Evolutionary conservation across 1,284 basidiomycete species (phyloP).

Genomic region (Leccinum ponderosum): DNA sequence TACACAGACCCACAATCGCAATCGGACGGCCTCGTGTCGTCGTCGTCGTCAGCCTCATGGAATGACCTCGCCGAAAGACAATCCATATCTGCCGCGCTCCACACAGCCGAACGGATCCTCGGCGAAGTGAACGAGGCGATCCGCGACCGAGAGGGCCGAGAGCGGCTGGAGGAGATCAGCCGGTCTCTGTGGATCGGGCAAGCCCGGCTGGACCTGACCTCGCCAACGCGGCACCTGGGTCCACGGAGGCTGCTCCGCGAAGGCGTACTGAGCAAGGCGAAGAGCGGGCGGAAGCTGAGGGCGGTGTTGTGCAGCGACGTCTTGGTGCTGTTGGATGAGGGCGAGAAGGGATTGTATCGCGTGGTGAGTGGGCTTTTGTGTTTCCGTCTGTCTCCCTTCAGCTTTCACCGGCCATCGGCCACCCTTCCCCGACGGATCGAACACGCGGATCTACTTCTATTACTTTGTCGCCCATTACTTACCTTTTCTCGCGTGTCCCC

Average conservation of each 20-base stretch:
- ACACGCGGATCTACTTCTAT: neutral
- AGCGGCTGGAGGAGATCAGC: constrained; percentile 71
- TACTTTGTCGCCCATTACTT: neutral
- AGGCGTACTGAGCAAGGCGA: constrained; percentile 77
- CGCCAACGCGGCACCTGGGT: constrained; percentile 81
- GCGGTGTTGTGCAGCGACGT: constrained; percentile 83
- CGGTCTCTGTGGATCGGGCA: constrained; percentile 85
- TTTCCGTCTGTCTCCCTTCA: neutral
- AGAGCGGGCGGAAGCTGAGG: constrained; percentile 78
- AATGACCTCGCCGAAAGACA: constrained; percentile 46
- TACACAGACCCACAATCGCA: constrained; percentile 57
- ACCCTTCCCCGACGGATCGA: neutral
- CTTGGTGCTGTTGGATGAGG: constrained; percentile 73
- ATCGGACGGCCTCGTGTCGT: neutral
- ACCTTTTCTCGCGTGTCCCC: neutral
- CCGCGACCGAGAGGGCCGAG: constrained; percentile 78
- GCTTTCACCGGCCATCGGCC: neutral
- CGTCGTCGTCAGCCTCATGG: constrained; percentile 3
- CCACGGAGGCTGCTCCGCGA: constrained; percentile 77
- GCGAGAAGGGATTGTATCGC: constrained; percentile 69
- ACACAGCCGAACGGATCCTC: constrained; percentile 72
- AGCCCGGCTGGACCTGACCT: constrained; percentile 88
- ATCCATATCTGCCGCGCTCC: constrained; percentile 57
- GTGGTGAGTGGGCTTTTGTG: constrained; percentile 56
- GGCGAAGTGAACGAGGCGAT: constrained; percentile 88